A percentile compares a stretch with the other conserved stretches of the same genome.
These are phyloP conservation scores for Microcyclosporella mali DNA, from an alignment of 2,329 filamentous ascomycete species.

Conservation along the genomic window DNA sequence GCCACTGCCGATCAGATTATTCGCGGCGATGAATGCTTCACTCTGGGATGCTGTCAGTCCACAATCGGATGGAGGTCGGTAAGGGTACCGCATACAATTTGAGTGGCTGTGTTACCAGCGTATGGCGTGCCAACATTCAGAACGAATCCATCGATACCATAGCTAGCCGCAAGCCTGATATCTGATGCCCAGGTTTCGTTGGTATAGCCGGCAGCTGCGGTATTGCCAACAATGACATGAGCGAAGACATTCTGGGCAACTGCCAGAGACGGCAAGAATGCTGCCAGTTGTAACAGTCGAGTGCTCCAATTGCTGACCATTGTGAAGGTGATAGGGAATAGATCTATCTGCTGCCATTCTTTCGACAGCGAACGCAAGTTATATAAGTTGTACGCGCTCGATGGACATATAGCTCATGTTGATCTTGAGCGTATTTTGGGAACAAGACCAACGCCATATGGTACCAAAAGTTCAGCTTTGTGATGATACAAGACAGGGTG, in stretches of 20 bases:
- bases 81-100: slow-evolving; percentile 1
- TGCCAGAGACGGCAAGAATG: slow-evolving; percentile 5
- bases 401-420: no score
- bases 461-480: no score
- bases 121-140: slow-evolving; percentile 41
- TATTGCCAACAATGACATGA: slow-evolving; percentile 14
- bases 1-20: slow-evolving; percentile 2
- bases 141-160: slow-evolving; percentile 44
- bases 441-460: no score
- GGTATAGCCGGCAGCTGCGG: slow-evolving; percentile 5
- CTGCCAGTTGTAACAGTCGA: not conserved
- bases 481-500: no score
- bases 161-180: slow-evolving; percentile 10
- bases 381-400: no score
- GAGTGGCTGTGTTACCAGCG: slow-evolving; percentile 29
- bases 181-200: slow-evolving; percentile 7
- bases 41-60: slow-evolving; percentile 5
- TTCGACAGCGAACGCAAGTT: no score
- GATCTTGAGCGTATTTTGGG: no score
- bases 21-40: slow-evolving; percentile 39
- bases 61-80: not conserved
- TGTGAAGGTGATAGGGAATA: not conserved
- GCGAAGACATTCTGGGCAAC: slow-evolving; percentile 12
- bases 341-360: no score
- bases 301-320: slow-evolving; percentile 2